phyloP scores from a whole-genome alignment of 805 yeast genomes.

The Pichia gijzeniarum region DNA sequence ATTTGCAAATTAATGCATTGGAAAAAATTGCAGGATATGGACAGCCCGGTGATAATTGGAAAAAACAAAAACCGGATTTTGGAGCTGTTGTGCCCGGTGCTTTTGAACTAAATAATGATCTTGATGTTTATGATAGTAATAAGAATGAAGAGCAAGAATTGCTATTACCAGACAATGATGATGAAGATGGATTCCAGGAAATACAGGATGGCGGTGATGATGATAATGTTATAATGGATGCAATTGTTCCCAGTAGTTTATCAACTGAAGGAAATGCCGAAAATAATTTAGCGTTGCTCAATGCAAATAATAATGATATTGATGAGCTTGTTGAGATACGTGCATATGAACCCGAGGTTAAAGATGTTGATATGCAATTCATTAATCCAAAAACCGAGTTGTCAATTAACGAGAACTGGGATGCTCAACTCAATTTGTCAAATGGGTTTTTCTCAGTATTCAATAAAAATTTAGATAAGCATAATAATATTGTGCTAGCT shows the following conservation, averaged over 20 bases:
- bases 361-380: conserved; percentile 39
- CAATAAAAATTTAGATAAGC: conserved; percentile 17
- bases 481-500: conserved; percentile 14
- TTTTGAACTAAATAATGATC: conserved; percentile 12
- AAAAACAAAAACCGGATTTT: conserved; percentile 23
- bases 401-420: conserved; percentile 56
- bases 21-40: conserved; percentile 20
- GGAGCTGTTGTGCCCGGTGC: conserved; percentile 27
- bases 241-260: conserved; percentile 4
- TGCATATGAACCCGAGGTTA: conserved; percentile 62
- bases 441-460: conserved; percentile 38
- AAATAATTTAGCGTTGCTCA: conserved; percentile 2
- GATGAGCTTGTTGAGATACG: conserved; percentile 48
- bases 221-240: conserved; percentile 9
- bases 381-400: conserved; percentile 37
- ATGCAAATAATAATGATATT: conserved; percentile 13
- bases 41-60: conserved; percentile 17
- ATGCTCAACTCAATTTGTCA: conserved; percentile 51
- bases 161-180: not conserved
- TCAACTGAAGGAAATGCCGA: conserved; percentile 6
- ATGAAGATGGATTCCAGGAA: too few species aligned
- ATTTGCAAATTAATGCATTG: conserved; percentile 16
- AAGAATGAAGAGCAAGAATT: conserved; percentile 1
- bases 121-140: conserved; percentile 1
- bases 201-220: not conserved